These are phyloP conservation scores for Chaetomiaceae sp. DNA, from an alignment of 2,329 filamentous ascomycete genomes.

Conservation along the genomic window DNA sequence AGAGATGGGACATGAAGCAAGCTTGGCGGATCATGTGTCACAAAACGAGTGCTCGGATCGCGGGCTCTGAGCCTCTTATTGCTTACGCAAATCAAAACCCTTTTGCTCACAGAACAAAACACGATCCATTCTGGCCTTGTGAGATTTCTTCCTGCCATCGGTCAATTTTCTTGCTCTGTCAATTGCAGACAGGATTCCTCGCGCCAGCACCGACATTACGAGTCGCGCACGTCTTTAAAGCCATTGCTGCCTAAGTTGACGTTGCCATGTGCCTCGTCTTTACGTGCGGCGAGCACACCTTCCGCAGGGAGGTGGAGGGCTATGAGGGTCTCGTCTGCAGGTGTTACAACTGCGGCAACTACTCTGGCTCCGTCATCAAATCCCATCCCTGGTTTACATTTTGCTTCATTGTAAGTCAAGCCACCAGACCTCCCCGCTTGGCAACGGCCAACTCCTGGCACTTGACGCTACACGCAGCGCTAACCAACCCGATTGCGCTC, in stretches of 20 bases:
- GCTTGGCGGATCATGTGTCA: too few species aligned
- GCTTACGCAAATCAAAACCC: too few species aligned
- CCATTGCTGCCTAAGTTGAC: too few species aligned
- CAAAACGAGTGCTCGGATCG: too few species aligned
- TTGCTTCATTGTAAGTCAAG: constrained; percentile 63
- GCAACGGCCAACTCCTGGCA: too few species aligned
- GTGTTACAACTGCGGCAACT: constrained; percentile 64
- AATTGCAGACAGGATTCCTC: too few species aligned
- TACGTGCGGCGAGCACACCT: constrained; percentile 57
- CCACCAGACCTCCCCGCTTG: background rate
- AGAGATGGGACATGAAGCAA: too few species aligned
- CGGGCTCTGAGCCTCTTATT: too few species aligned
- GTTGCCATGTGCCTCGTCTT: constrained; percentile 57
- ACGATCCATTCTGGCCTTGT: too few species aligned
- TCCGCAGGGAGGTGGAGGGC: constrained; percentile 54
- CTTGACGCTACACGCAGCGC: background rate
- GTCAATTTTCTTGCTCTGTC: too few species aligned
- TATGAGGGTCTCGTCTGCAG: constrained; percentile 59
- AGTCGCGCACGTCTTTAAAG: background rate
- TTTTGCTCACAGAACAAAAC: too few species aligned
- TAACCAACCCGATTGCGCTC: background rate
- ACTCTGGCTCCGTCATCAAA: constrained; percentile 56
- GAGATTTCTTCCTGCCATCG: too few species aligned
- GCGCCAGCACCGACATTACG: background rate
- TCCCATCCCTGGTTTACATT: constrained; percentile 72